Evolutionary conservation across 441 rosid genomes (phyloP).

Genomic region (Populus tomentosa): DNA sequence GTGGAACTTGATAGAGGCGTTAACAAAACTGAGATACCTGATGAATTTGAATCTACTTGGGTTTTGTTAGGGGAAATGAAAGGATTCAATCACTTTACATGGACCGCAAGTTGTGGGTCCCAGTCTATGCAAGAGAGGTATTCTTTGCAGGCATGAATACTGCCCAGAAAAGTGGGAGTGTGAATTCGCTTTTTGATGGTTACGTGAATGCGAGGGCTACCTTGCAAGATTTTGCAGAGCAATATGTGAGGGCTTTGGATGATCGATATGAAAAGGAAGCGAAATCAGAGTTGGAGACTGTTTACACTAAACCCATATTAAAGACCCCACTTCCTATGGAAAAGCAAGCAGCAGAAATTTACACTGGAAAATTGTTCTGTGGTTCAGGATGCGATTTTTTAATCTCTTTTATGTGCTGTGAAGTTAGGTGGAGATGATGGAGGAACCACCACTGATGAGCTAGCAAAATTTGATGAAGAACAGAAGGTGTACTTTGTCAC

Average conservation of each 20-base stretch:
- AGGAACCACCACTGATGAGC: constrained; percentile 23
- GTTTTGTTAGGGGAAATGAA: constrained; percentile 31
- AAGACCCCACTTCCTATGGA: constrained; percentile 42
- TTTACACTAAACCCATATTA: constrained; percentile 30
- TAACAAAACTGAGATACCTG: constrained; percentile 32
- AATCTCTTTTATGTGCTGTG: constrained; percentile 27
- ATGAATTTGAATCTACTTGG: constrained; percentile 46
- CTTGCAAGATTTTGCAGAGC: constrained; percentile 35
- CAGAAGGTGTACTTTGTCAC: constrained; percentile 24
- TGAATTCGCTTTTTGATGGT: constrained; percentile 45
- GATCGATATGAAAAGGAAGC: constrained; percentile 37
- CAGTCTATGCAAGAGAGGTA: constrained; percentile 31
- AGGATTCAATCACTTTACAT: constrained; percentile 44
- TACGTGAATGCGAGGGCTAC: constrained; percentile 35
- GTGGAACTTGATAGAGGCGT: constrained; percentile 36
- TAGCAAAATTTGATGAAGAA: constrained; percentile 38
- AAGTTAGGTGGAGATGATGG: constrained; percentile 23
- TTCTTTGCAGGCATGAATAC: constrained; percentile 42
- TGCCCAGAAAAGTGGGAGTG: constrained; percentile 28
- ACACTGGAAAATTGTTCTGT: constrained; percentile 33
- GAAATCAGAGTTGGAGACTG: constrained; percentile 38
- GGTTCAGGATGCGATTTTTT: constrained; percentile 40
- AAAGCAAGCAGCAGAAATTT: constrained; percentile 41
- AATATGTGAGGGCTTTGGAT: constrained; percentile 39
- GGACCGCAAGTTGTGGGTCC: constrained; percentile 39